Percentiles rank a stretch among this genome's conserved stretches.
Conservation (phyloP, 805 yeast species). For the Lachancea cidri region DNA sequence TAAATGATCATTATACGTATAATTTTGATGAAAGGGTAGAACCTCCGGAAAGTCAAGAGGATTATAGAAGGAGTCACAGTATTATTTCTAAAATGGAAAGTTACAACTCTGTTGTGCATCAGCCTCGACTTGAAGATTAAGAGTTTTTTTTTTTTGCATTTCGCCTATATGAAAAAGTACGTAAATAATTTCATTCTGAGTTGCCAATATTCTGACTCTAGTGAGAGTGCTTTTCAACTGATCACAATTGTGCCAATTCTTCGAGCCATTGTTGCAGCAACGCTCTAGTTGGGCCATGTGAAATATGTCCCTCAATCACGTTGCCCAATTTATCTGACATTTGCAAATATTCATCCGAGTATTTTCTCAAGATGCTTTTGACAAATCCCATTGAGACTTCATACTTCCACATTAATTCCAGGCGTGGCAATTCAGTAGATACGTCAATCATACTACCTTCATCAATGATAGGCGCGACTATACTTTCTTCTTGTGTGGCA, state of each 20-base stretch:
- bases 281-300: slow-evolving; percentile 30
- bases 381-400: slow-evolving; percentile 34
- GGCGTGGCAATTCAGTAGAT: slow-evolving; percentile 28
- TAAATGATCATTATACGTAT: neutral
- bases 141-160: too few species aligned
- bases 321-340: slow-evolving; percentile 31
- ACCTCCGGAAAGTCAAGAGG: slow-evolving; percentile 3
- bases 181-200: too few species aligned
- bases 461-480: slow-evolving; percentile 15
- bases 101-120: slow-evolving; percentile 14
- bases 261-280: slow-evolving; percentile 32
- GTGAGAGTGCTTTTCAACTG: neutral
- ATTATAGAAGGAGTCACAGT: slow-evolving; percentile 1
- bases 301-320: slow-evolving; percentile 31
- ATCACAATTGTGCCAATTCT: slow-evolving; percentile 24
- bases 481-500: slow-evolving; percentile 12
- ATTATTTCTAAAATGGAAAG: slow-evolving; percentile 12
- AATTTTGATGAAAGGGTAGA: slow-evolving; percentile 5
- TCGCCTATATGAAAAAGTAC: too few species aligned
- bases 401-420: slow-evolving; percentile 41
- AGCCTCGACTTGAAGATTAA: neutral
- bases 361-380: slow-evolving; percentile 39
- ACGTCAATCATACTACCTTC: slow-evolving; percentile 24
- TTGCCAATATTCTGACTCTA: too few species aligned
- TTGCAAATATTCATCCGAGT: slow-evolving; percentile 39